Evolutionary conservation across 441 rosid species (phyloP).

Genomic region (Adansonia rubrostipa): DNA sequence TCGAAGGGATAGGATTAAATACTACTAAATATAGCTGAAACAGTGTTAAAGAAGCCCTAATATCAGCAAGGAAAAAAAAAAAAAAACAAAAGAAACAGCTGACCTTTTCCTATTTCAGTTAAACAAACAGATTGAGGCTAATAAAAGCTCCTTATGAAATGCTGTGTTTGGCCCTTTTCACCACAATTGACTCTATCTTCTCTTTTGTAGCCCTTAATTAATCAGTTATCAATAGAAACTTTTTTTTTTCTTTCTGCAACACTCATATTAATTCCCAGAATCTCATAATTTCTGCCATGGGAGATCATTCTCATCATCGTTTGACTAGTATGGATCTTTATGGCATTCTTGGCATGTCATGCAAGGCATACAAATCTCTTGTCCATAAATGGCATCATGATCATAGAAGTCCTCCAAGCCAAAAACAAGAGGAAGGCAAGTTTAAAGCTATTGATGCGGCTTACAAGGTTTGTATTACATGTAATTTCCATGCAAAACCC

Average conservation of each 20-base stretch:
- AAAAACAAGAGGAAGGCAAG: conserved; percentile 38
- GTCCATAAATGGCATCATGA: conserved; percentile 50
- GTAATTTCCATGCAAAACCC: neutral
- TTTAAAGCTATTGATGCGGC: conserved; percentile 35
- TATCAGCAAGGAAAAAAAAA: neutral
- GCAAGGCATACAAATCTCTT: conserved; percentile 52
- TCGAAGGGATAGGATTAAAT: too few relatives aligned
- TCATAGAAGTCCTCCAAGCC: conserved; percentile 40
- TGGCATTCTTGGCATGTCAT: conserved; percentile 37
- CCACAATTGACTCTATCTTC: conserved; percentile 6
- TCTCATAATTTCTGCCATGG: conserved; percentile 39
- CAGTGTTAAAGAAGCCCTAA: too few relatives aligned
- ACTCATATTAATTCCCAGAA: neutral
- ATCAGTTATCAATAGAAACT: neutral
- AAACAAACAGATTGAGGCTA: neutral
- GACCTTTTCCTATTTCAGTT: neutral
- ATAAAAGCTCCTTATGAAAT: conserved; percentile 23
- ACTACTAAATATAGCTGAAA: neutral
- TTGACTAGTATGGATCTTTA: conserved; percentile 45
- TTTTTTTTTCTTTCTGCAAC: too few relatives aligned
- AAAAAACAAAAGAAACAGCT: neutral
- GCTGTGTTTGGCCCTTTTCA: conserved; percentile 1
- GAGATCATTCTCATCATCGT: conserved; percentile 28
- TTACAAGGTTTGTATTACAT: conserved; percentile 35
- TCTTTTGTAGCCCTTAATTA: neutral